Base-by-base conservation (phyloP, 2,329 filamentous ascomycete genomes). In the Domatiomyces catenatus region DNA sequence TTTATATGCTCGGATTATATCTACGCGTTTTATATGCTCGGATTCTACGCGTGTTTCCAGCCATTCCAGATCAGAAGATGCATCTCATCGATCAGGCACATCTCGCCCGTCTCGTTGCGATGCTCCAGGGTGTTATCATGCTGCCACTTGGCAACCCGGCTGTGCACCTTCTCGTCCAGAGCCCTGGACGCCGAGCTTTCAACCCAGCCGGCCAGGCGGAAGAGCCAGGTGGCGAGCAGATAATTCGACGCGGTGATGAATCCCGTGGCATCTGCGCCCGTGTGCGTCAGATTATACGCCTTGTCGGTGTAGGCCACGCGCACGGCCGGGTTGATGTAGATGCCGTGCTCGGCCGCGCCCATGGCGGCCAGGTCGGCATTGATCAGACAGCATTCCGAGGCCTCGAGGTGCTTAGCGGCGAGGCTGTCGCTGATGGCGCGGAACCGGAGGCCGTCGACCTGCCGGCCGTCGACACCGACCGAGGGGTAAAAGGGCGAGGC, bases 371-470 rank as follows among this genome's bases (percentile, higher is more conserved):
- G 28, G 49, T 69, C 67, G 2, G 61, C 63, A 42, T 69, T 66
- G 17, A 69, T 66, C 48, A 89, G 75, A 64, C 85, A 89, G 68
- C 84, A 88, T 65, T 89, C 84, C 12, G 79, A 84, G n/a, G 74
- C 84, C 64, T 89, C 85, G 22, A 88, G 70, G 45, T 68, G 65
- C 26, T 59, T 60, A 2, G 58, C 52, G 0, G 73, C 73, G 1
- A 90, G 74, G 3, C 72, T 74, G 60, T 85, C 81, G 0, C 76
- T 61, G 19, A 84, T 71, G 3, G 73, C 81, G 8, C 83, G 77
- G 64, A 86, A 86, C n/a, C 67, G 70, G 0, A 85, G 55, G 2
- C 45, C 45, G 15, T 39, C 32, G 17, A 47, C 8, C 19, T 10
- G 4, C 20, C 10, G 15, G 26, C 28, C 45, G 24, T 47, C 45